Base-by-base conservation (phyloP, 2,329 filamentous ascomycete genomes). In the Aspergillus japonicus region DNA sequence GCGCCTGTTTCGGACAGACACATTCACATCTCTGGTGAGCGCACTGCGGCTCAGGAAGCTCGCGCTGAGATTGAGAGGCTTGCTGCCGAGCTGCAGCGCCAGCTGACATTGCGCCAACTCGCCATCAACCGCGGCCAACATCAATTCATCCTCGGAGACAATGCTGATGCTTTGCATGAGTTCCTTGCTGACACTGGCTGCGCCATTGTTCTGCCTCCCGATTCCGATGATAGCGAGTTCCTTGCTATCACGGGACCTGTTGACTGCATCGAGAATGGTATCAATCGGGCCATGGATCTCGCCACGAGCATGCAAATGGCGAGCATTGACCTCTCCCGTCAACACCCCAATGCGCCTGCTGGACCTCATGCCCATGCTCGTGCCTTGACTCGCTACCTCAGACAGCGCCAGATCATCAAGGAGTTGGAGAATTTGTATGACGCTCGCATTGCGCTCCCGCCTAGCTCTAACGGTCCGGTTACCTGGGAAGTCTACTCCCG, bases 131-230 rank as follows among this genome's bases (percentile, higher is more conserved):
- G 89, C 63, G 92, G 91, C 52, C 88, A 92, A 54, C 95, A 98
- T 74, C 93, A 96, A 74, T 98, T 97, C 81, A 95, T 99, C 71
- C 88, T 96, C 64, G 94, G 94, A 54, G 88, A 94, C 62, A 85
- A 88, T 62, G 92, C 91, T 62, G 85, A 90, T 62, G 87, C 91
- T 19, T 82, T 91, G 35, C 87, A 97, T 59, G 87, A 96, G 50
- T 97, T 99, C 81, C 87, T 97, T 65, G 84, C 88, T 50, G 87
- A 96, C 70, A 98, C 95, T 59, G 94, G 94, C 63, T 99, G 95
- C 76, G 86, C 90, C 48, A 89, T 98, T 61, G 85, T 98, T 59
- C 78, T 98, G 50, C 94, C 88, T 56, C 85, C 92, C 7, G 83
- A 83, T 26, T 86, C 89, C 24, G 87, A 91, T 56, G 90, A 95